Evolutionary conservation across 352 stramenopile species (phyloP).

Genomic region (Pythium plurisporium): DNA sequence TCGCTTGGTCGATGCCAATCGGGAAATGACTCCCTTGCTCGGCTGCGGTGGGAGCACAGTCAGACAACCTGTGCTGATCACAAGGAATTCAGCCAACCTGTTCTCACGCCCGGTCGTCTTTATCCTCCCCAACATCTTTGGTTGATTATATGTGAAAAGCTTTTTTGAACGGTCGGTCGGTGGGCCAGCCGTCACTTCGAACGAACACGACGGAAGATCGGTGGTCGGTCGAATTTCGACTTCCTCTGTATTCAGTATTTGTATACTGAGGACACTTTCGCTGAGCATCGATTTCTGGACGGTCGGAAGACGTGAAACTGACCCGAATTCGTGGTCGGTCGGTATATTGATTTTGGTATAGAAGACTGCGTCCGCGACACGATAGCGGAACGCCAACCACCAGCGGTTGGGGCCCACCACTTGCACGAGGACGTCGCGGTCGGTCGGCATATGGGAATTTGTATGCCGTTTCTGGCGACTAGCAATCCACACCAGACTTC

Average conservation of each 20-base stretch:
- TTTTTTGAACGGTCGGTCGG: slow-evolving; percentile 16
- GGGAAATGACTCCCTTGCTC: too few species aligned
- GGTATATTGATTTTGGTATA: slow-evolving; percentile 7
- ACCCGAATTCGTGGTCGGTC: slow-evolving; percentile 4
- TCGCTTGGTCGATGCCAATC: too few species aligned
- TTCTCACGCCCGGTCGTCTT: too few species aligned
- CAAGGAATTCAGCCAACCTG: too few species aligned
- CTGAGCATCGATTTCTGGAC: not conserved
- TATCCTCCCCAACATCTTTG: too few species aligned
- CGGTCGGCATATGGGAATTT: slow-evolving; percentile 6
- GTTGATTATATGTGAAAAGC: not conserved
- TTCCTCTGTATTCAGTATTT: not conserved
- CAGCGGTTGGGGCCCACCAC: slow-evolving; percentile 2
- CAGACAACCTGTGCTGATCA: too few species aligned
- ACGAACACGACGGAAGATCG: slow-evolving; percentile 20
- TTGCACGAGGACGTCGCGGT: not conserved
- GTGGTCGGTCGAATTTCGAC: slow-evolving; percentile 19
- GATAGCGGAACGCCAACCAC: not conserved
- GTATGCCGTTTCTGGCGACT: slow-evolving; percentile 1
- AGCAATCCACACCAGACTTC: slow-evolving; percentile 1
- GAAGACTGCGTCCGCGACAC: not conserved
- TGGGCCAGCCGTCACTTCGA: slow-evolving; percentile 3
- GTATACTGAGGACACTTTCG: not conserved
- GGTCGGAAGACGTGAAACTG: slow-evolving; percentile 9
- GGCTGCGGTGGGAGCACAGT: too few species aligned